These are phyloP conservation scores for Kwoniella sp. DNA, from an alignment of 768 basidiomycete species.

Conservation along the genomic window DNA sequence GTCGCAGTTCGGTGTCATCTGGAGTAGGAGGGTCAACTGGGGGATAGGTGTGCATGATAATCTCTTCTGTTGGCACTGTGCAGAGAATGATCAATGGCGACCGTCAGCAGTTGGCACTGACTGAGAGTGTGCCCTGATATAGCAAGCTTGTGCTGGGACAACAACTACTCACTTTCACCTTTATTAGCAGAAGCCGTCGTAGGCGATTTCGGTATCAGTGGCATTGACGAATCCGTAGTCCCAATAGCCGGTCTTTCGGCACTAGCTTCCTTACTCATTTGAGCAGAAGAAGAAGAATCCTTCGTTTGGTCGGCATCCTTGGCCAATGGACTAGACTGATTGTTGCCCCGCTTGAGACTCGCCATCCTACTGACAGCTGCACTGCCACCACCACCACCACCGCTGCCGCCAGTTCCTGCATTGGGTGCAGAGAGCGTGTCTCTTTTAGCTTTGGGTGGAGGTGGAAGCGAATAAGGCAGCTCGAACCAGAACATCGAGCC, in stretches of 20 bases:
- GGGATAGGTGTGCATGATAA: conserved; percentile 28
- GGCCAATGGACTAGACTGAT: conserved; percentile 13
- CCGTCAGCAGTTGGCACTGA: no score
- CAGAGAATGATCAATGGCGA: not conserved
- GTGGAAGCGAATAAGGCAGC: conserved; percentile 49
- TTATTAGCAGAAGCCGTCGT: not conserved
- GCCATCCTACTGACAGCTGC: conserved; percentile 1
- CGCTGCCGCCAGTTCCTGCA: conserved; percentile 4
- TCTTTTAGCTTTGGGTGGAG: conserved; percentile 24
- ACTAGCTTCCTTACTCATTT: not conserved
- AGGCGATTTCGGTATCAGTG: conserved; percentile 26
- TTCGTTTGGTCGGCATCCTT: conserved; percentile 2
- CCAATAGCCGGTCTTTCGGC: conserved; percentile 28
- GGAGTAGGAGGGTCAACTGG: conserved; percentile 11
- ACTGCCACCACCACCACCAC: conserved; percentile 7
- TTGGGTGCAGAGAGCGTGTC: conserved; percentile 10
- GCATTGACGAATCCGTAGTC: conserved; percentile 30
- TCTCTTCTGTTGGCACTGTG: conserved; percentile 18
- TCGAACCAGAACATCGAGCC: conserved; percentile 82
- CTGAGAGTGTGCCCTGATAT: no score
- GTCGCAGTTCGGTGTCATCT: not conserved
- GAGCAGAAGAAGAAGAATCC: not conserved
- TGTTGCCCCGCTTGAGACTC: conserved; percentile 1
- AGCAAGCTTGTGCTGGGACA: not conserved
- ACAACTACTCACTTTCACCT: not conserved